phyloP scores from a whole-genome alignment of 768 basidiomycete genomes.

The Naganishia onofrii region DNA sequence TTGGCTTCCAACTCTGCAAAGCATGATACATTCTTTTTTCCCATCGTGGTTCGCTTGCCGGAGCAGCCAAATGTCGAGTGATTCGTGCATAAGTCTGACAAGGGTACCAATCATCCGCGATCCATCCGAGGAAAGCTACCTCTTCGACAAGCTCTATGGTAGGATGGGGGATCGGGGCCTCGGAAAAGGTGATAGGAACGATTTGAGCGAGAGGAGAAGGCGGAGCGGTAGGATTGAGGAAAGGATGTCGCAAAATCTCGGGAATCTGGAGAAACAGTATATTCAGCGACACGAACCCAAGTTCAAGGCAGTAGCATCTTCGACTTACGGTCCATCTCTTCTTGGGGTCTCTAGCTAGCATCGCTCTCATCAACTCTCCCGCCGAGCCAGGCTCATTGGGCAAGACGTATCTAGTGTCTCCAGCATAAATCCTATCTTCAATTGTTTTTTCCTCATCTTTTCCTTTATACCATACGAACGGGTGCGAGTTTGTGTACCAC shows the following conservation, averaged over 20 bases:
- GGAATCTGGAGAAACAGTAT: conserved; percentile 34
- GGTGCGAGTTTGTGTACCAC: conserved; percentile 38
- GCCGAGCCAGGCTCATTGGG: conserved; percentile 32
- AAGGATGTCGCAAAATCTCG: conserved; percentile 44
- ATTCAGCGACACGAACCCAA: not conserved
- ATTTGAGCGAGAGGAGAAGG: conserved; percentile 20
- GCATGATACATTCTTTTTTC: conserved; percentile 34
- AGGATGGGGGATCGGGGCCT: conserved; percentile 23
- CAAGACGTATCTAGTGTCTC: conserved; percentile 23
- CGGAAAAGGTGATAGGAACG: conserved; percentile 9
- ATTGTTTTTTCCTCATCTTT: conserved; percentile 38
- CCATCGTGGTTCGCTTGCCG: conserved; percentile 17
- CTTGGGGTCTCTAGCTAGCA: conserved; percentile 39
- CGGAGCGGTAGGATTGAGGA: conserved; percentile 33
- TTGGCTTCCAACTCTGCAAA: conserved; percentile 30
- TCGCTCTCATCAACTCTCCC: conserved; percentile 38
- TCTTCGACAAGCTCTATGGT: conserved; percentile 22
- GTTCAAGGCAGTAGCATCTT: not conserved
- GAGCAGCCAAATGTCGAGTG: conserved; percentile 12
- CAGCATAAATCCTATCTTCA: conserved; percentile 36
- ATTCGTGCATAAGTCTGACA: conserved; percentile 20
- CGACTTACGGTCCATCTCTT: conserved; percentile 44
- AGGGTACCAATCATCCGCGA: conserved; percentile 30
- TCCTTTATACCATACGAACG: conserved; percentile 33
- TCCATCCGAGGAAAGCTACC: conserved; percentile 26